Evolutionary conservation across 2,329 filamentous ascomycete species (phyloP), one percentile per base, ranked within the genome.

Genomic region (Camillea tinctor): DNA sequence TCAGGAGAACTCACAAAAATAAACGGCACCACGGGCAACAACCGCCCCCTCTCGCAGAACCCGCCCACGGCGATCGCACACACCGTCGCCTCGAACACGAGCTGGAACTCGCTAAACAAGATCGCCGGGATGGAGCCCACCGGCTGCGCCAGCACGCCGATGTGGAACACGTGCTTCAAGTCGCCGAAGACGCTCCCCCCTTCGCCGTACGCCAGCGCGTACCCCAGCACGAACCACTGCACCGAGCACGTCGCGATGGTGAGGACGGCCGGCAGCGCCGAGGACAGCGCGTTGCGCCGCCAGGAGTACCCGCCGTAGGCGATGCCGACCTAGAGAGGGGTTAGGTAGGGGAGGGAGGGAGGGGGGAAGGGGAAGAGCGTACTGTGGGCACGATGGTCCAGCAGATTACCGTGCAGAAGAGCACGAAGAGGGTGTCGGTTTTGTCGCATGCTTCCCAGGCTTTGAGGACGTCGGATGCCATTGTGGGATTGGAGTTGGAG

Each of bases 401-500:
- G 67, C 80, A 83, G 62, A 82, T 79, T 36, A 81, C 78, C 20
- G 75, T 79, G 68, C 80, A 82, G n/a, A 81, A 74, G 7, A 82
- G 73, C 52, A 82, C 75, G 67, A 82, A 82, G 51, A 80, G 71
- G 0, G 81, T 83, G 65, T 84, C 81, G n/a, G 71, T 81, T 61
- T 79, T 77, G 68, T 80, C 77, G 69, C 81, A 84, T 54, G 76
- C 74, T 56, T 81, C 79, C 80, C 80, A 83, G 20, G 78, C 80
- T 49, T 75, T 63, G 48, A 77, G 66, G n/a, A 79, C 72, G 8
- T 73, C 67, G n/a, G 73, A 72, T 36, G 72, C 66, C 57, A 60
- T 60, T n/a, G 11, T 52, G 20, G n/a, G n/a, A n/a, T n/a, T n/a
- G n/a, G n/a, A n/a, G n/a, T n/a, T n/a, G n/a, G n/a, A n/a, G n/a